phyloP scores from a whole-genome alignment of 2,329 filamentous ascomycete species.

The Calonectria pteridis region DNA sequence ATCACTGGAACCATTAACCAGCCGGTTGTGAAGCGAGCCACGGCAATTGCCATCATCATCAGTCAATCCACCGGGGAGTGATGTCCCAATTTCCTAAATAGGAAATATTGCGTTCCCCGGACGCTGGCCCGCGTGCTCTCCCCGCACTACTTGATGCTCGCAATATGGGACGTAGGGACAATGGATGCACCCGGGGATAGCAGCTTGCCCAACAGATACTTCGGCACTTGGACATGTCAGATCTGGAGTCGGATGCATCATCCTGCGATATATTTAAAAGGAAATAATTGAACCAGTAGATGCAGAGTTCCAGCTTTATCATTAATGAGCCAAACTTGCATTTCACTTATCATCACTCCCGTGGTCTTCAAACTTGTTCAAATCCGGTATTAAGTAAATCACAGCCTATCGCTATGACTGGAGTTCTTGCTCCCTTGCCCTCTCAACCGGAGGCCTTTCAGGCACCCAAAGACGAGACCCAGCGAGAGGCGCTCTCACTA shows the following conservation, averaged over 20 bases:
- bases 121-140: neutral
- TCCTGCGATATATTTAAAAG: neutral
- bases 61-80: neutral
- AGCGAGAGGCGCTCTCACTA: neutral
- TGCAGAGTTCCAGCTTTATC: no score
- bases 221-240: neutral
- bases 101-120: conserved; percentile 9
- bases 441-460: neutral
- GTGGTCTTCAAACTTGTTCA: neutral
- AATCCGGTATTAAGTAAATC: neutral
- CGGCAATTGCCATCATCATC: conserved; percentile 7
- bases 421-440: neutral
- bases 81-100: neutral
- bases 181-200: neutral
- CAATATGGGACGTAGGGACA: neutral
- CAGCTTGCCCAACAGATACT: neutral
- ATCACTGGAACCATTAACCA: neutral
- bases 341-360: neutral
- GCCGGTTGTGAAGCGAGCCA: neutral
- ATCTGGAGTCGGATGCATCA: neutral
- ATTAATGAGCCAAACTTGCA: neutral
- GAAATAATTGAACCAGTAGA: neutral
- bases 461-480: neutral
- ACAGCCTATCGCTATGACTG: neutral
- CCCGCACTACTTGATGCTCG: neutral